A percentile compares a stretch with the other conserved stretches of the same genome.
Conservation (phyloP, 2,329 filamentous ascomycete species). For the Arthrobotrys conoides region DNA sequence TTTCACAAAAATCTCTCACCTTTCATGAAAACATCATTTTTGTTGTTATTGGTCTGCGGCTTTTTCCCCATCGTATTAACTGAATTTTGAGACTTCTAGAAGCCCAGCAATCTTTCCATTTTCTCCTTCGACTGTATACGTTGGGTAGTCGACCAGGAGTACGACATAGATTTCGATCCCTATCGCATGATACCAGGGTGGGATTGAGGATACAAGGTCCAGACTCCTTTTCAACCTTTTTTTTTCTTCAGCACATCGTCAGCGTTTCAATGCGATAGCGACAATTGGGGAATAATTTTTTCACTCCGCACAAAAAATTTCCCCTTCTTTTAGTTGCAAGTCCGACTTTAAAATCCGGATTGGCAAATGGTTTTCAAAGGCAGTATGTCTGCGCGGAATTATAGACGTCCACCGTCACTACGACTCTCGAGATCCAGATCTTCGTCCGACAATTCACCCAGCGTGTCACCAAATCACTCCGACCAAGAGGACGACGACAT, state of each 20-base stretch:
- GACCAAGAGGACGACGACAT: slow-evolving; percentile 64
- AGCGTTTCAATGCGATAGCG: slow-evolving; percentile 56
- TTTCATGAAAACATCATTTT: slow-evolving; percentile 13
- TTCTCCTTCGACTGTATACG: slow-evolving; percentile 8
- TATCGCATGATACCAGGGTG: slow-evolving; percentile 30
- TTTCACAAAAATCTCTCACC: slow-evolving; percentile 41
- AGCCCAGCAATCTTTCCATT: slow-evolving; percentile 9
- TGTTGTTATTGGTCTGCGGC: slow-evolving; percentile 17
- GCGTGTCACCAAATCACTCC: slow-evolving; percentile 61
- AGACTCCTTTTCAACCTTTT: slow-evolving; percentile 5
- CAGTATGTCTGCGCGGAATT: slow-evolving; percentile 64
- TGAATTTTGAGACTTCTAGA: slow-evolving; percentile 38
- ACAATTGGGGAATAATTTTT: slow-evolving; percentile 27
- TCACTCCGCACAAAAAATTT: slow-evolving; percentile 24
- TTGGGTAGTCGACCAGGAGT: slow-evolving; percentile 25
- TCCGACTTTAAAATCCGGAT: slow-evolving; percentile 52
- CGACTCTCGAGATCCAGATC: slow-evolving; percentile 63
- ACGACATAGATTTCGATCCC: not conserved
- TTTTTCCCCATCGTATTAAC: slow-evolving; percentile 45
- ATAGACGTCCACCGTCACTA: slow-evolving; percentile 64
- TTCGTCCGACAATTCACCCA: slow-evolving; percentile 63
- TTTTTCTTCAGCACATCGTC: slow-evolving; percentile 28
- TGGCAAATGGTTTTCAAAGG: slow-evolving; percentile 61
- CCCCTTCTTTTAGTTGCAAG: slow-evolving; percentile 31
- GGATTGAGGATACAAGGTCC: slow-evolving; percentile 16